Evolutionary conservation across 352 stramenopile genomes (phyloP).

Genomic region (Globisporangium cylindrosporum): DNA sequence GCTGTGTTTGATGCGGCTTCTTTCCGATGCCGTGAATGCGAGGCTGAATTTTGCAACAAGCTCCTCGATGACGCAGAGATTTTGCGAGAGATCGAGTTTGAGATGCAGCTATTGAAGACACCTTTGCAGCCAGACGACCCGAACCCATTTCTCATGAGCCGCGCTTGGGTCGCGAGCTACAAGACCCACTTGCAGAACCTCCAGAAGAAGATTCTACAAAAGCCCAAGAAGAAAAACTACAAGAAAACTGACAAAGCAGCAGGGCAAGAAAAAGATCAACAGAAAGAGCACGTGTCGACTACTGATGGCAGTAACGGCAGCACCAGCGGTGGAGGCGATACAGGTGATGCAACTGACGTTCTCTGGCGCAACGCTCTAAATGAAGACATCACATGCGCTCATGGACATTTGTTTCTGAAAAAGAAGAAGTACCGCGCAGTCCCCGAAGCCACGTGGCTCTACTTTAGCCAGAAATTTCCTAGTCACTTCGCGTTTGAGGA

Average conservation of each 20-base stretch:
- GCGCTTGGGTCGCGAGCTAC: constrained; percentile 71
- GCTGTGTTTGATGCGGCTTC: constrained; percentile 38
- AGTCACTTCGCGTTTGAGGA: constrained; percentile 33
- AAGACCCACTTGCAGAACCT: constrained; percentile 49
- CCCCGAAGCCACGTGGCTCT: constrained; percentile 46
- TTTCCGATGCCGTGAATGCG: constrained; percentile 49
- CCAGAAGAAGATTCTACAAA: constrained; percentile 45
- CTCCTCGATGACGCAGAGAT: constrained; percentile 50
- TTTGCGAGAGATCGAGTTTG: constrained; percentile 43
- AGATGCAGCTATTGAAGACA: constrained; percentile 54
- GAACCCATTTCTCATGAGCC: constrained; percentile 56
- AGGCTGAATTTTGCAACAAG: constrained; percentile 47
- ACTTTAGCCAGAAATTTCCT: constrained; percentile 65
- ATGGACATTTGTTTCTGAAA: constrained; percentile 63
- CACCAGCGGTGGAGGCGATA: constrained; percentile 2
- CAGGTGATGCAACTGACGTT: constrained; percentile 13
- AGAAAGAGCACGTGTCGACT: constrained; percentile 3
- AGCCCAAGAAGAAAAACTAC: constrained; percentile 23
- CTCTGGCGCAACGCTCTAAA: constrained; percentile 55
- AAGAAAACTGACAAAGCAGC: constrained; percentile 18
- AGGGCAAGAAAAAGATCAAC: constrained; percentile 10
- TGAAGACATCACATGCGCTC: constrained; percentile 66
- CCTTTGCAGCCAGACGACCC: constrained; percentile 21
- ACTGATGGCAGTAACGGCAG: neutral
- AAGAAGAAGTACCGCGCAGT: constrained; percentile 68